A percentile compares a stretch with the other conserved stretches of the same genome.
These are phyloP conservation scores for Actinomucor elegans DNA, from an alignment of 371 early-diverging fungal genomes.

Conservation along the genomic window DNA sequence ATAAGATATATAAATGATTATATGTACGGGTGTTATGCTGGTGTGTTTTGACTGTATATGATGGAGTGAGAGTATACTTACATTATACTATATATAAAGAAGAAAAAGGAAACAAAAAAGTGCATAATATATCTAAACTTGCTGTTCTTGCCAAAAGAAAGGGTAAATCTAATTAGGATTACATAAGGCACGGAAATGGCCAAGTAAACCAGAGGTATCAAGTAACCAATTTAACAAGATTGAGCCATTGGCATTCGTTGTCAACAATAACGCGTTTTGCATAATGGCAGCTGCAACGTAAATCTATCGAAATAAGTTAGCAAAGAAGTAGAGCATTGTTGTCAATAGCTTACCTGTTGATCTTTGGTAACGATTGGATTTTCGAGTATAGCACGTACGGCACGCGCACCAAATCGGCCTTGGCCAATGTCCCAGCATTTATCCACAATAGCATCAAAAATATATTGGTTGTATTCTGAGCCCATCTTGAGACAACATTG, in stretches of 20 bases:
- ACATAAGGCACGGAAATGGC: constrained; percentile 67
- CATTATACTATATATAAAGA: background rate
- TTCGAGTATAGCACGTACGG: constrained; percentile 85
- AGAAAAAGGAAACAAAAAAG: background rate
- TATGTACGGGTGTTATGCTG: too few relatives aligned
- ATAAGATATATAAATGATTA: too few relatives aligned
- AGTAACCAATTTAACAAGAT: constrained; percentile 88
- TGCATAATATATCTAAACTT: too few relatives aligned
- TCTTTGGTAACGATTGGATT: constrained; percentile 49
- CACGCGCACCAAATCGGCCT: constrained; percentile 85
- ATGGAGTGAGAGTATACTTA: constrained; percentile 2
- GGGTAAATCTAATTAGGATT: constrained; percentile 11
- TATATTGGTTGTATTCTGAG: constrained; percentile 65
- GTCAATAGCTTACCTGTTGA: constrained; percentile 64
- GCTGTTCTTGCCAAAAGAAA: background rate
- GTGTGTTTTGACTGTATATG: too few relatives aligned
- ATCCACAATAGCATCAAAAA: constrained; percentile 83
- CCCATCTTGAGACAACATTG: constrained; percentile 79
- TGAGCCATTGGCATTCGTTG: constrained; percentile 87
- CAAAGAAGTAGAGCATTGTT: too few relatives aligned
- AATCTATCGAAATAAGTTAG: constrained; percentile 11
- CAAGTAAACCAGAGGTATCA: constrained; percentile 78
- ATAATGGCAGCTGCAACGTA: constrained; percentile 86
- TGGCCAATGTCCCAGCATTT: constrained; percentile 73
- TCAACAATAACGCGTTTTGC: constrained; percentile 70